Percentiles rank a stretch among this genome's conserved stretches.
phyloP scores from a whole-genome alignment of 2,329 filamentous ascomycete species.

The Claviceps capensis region DNA sequence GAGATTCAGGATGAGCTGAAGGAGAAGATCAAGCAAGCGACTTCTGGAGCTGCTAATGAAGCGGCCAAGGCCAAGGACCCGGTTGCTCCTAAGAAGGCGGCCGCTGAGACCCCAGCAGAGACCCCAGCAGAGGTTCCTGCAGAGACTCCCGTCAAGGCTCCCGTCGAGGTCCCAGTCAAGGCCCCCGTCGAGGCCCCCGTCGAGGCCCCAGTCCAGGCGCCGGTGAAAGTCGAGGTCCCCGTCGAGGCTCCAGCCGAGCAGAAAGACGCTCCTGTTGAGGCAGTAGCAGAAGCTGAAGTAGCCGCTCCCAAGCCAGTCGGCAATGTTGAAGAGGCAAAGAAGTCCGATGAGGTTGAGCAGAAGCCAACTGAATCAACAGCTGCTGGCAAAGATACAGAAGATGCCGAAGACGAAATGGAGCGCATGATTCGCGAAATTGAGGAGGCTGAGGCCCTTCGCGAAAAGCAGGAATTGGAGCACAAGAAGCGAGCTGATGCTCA shows the following conservation, averaged over 20 bases:
- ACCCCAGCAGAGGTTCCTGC: too few relatives aligned
- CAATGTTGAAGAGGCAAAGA: background rate
- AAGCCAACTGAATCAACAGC: constrained; percentile 18
- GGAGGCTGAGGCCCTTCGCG: constrained; percentile 36
- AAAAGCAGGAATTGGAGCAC: constrained; percentile 32
- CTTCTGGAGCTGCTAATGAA: constrained; percentile 19
- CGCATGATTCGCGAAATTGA: constrained; percentile 50
- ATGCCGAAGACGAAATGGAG: constrained; percentile 44
- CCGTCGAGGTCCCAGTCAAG: too few relatives aligned
- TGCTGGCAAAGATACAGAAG: constrained; percentile 16
- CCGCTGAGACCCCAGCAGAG: constrained; percentile 18
- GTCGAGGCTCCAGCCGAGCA: constrained; percentile 17
- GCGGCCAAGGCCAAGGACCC: constrained; percentile 16
- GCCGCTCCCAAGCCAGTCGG: constrained; percentile 3
- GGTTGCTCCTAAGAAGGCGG: constrained; percentile 16
- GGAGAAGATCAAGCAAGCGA: constrained; percentile 58
- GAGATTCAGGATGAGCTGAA: constrained; percentile 76
- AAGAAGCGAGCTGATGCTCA: constrained; percentile 33
- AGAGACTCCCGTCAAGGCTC: too few relatives aligned
- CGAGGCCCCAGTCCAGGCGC: too few relatives aligned
- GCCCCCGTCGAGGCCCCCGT: background rate
- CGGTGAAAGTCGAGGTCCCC: too few relatives aligned
- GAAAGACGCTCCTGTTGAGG: constrained; percentile 1
- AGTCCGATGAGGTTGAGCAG: constrained; percentile 9
- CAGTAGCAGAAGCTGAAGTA: background rate